phyloP scores from a whole-genome alignment of 352 stramenopile species.

The Phytophthora rubi region DNA sequence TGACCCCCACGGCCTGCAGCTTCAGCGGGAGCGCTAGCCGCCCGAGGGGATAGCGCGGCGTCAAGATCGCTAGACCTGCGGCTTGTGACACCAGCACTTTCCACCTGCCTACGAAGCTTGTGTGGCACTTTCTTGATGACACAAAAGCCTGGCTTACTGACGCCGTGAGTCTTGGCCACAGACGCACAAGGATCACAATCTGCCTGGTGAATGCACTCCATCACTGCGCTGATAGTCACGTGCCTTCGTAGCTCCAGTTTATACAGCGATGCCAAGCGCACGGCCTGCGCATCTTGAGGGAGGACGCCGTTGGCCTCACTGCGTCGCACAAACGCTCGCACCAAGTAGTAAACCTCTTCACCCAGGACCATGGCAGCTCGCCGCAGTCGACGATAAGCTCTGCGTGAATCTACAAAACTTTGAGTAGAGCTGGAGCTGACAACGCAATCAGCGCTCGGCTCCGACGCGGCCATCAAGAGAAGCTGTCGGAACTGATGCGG shows the following conservation, averaged over 20 bases:
- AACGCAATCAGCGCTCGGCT: constrained; percentile 22
- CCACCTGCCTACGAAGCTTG: constrained; percentile 15
- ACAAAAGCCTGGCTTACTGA: constrained; percentile 2
- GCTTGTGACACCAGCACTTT: constrained; percentile 22
- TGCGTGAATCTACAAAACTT: constrained; percentile 26
- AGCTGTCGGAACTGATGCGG: constrained; percentile 47
- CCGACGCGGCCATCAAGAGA: constrained; percentile 38
- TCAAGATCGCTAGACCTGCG: neutral
- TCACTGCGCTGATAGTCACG: constrained; percentile 55
- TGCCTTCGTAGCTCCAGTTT: constrained; percentile 65
- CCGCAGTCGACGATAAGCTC: constrained; percentile 49
- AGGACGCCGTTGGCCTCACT: constrained; percentile 55
- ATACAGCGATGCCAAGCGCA: constrained; percentile 66
- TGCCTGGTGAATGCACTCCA: constrained; percentile 39
- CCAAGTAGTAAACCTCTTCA: constrained; percentile 52
- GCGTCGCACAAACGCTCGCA: constrained; percentile 47
- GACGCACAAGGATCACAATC: neutral
- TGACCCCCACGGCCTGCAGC: constrained; percentile 7
- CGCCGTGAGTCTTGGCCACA: neutral
- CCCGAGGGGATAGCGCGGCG: constrained; percentile 1
- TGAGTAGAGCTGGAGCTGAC: neutral
- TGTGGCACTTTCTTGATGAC: constrained; percentile 10
- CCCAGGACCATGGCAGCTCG: constrained; percentile 44
- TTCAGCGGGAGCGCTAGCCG: constrained; percentile 20
- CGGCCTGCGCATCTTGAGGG: constrained; percentile 45